Evolutionary conservation across 306 rosid genomes (phyloP), one percentile per base, ranked within the genome.

Genomic region (Trichosanthes cucumerina): DNA sequence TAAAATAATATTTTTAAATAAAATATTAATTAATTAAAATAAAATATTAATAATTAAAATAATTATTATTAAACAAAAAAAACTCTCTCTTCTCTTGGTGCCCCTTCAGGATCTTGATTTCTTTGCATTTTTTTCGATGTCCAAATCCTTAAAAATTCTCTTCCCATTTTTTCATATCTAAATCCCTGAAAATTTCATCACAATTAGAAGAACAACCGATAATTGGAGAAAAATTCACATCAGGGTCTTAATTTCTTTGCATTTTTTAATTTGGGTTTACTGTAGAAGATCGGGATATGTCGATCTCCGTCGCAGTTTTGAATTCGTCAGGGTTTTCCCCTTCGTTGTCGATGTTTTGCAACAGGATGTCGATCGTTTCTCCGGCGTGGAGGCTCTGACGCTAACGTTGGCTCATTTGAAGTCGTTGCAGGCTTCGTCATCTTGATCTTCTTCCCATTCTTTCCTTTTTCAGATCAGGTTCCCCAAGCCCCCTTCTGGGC

Each of bases 321-420:
- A 93, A 83, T 34, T 93, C 98, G 14, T 96, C 98, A 80, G 90
- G 90, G 21, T 93, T 93, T 77, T 93, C 98, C 3, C 91, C 93
- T 0, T 86, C 96, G 0, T 81, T 93, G 1, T 86, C 94, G 4
- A 82, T 91, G 38, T 93, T 89, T 87, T 89, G 86, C 78, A 69
- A 79, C 15, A 88, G 86, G 33, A 31, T 82, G 36, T 85, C 96
- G 0, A 78, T 89, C 9, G 83, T 90, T 0, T 38, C 88, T 11
- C 81, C 96, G 2, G 70, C 96, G 10, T 84, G 12, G 97, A 92
- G 60, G 23, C n/a, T n/a, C n/a, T n/a, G n/a, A n/a, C n/a, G n/a
- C n/a, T n/a, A n/a, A n/a, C n/a, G n/a, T n/a, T n/a, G 1, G 33
- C 89, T 0, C 96, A 91, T 41, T 83, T 89, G n/a, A 91, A 89